Evolutionary conservation across 768 basidiomycete genomes (phyloP), one percentile per base, ranked within the genome.

Genomic region (Tubosaeta brunneosetosa): DNA sequence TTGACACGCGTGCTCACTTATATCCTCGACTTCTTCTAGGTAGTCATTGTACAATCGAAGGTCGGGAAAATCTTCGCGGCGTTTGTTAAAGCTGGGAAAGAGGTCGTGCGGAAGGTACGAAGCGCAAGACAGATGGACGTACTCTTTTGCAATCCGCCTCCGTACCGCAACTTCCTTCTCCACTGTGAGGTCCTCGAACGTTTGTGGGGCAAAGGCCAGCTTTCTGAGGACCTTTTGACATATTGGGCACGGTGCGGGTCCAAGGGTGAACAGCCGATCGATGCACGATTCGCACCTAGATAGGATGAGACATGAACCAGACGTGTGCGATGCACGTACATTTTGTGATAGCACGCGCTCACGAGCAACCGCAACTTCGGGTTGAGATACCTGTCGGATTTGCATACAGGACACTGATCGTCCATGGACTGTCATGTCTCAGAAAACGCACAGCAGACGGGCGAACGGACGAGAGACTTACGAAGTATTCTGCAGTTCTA

Each of bases 211-310:
- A 65, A 98, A 99, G n/a, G 91, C 91, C 25, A 93, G 79, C 66
- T 97, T 98, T 17, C 97, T 75, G 47, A 97, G 77, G 16, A 88
- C 81, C 62, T 85, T 90, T 49, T 80, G 83, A 69, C 97, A 99
- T 51, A 93, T 85, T 16, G 97, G 97, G 76, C 97, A 98, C 3
- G 92, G 92, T 3, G 93, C 94, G 2, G 97, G 94, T 2, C 95
- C 94, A 4, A 97, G 81, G 1, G 94, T 95, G 71, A 95, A 99
- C 37, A 97, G 70, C 8, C 94, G 84, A 70, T 98, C 97, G 62
- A 99, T 97, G 69, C 97, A 99, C 1, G 91, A 92, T 74, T 98
- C 95, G 73, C 97, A 98, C 91, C 94, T 95, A 55, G n/a, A 45
- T 22, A 40, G 1, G 9, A 53, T 61, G 25, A 69, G 58, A 47